Evolutionary conservation across 1,284 basidiomycete genomes (phyloP), one percentile per base, ranked within the genome.

Genomic region (Marasmius sp.): DNA sequence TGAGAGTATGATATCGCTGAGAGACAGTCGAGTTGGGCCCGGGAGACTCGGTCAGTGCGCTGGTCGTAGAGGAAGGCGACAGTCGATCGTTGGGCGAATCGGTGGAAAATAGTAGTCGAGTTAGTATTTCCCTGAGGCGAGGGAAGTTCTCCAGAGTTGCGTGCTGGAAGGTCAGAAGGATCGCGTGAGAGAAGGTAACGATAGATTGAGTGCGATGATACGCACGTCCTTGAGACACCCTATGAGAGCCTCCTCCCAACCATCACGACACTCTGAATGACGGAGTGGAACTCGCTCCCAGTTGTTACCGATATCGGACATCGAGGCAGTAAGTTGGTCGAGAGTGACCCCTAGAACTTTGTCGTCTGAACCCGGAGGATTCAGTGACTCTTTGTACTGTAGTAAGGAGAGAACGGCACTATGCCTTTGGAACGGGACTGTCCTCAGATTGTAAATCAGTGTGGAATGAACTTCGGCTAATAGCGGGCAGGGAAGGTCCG

Each of bases 211-310:
- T 37, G 43, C 37, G 39, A 60, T 12, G 6, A 50, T 20, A 83
- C 92, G 65, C 68, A 94, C 92, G 72, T 95, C 93, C 84, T 94
- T 94, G 51, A 97, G 75, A 71, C 92, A 95, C 27, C 95, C 95
- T 38, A 96, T 79, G 39, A 97, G 78, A 10, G 90, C 89, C 65
- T 88, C 87, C 75, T 97, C 94, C 95, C 95, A 93, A 10, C 91
- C 91, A 66, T 84, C 81, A 52, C 90, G 83, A 16, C 83, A 82
- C 70, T 92, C 91, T 34, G 79, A 74, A 66, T 81, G 79, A 41
- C 89, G 82, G 59, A 93, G 75, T 34, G 89, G 87, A 0, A 89
- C 84, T 47, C 90, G 80, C 72, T 93, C 91, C 91, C 91, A 93
- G 70, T 90, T 92, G 69, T 89, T 91, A 14, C 91, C 90, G 51